Conservation (phyloP, 2,329 filamentous ascomycete genomes). For the Aspergillus novoparasiticus region DNA sequence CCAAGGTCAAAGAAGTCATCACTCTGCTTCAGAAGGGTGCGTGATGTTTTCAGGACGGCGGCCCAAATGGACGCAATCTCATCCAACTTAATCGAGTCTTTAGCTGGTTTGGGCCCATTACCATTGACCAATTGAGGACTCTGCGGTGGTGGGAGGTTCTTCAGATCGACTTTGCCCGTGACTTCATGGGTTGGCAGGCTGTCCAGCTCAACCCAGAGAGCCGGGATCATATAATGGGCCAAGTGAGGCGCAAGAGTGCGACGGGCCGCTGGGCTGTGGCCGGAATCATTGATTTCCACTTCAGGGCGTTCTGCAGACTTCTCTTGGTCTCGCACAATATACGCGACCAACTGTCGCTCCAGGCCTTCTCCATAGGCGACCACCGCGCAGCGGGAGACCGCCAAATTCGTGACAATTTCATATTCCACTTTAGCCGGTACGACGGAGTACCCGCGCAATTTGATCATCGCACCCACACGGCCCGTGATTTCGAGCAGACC, state of each 20-base stretch:
- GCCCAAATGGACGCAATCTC: conserved; percentile 74
- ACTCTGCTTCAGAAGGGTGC: conserved; percentile 63
- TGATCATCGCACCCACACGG: conserved; percentile 78
- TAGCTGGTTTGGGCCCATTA: conserved; percentile 51
- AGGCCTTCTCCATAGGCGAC: conserved; percentile 74
- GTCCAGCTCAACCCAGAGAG: conserved; percentile 73
- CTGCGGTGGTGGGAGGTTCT: conserved; percentile 68
- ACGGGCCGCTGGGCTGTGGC: conserved; percentile 70
- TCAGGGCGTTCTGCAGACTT: conserved; percentile 57
- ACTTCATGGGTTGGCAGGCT: conserved; percentile 74
- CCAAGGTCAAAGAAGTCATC: conserved; percentile 82
- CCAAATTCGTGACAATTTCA: conserved; percentile 68
- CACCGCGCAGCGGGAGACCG: conserved; percentile 72
- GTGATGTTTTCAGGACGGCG: conserved; percentile 66
- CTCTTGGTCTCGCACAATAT: conserved; percentile 70
- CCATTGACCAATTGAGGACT: conserved; percentile 49
- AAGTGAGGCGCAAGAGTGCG: conserved; percentile 66
- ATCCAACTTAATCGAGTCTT: conserved; percentile 67
- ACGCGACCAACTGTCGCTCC: conserved; percentile 74
- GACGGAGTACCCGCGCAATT: conserved; percentile 76
- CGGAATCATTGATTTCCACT: conserved; percentile 69
- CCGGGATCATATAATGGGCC: conserved; percentile 82
- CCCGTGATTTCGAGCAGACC: conserved; percentile 75
- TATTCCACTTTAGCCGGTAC: conserved; percentile 77
- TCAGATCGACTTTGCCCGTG: conserved; percentile 76